phyloP scores from a whole-genome alignment of 2,329 filamentous ascomycete species.

The Colletotrichum limetticola region DNA sequence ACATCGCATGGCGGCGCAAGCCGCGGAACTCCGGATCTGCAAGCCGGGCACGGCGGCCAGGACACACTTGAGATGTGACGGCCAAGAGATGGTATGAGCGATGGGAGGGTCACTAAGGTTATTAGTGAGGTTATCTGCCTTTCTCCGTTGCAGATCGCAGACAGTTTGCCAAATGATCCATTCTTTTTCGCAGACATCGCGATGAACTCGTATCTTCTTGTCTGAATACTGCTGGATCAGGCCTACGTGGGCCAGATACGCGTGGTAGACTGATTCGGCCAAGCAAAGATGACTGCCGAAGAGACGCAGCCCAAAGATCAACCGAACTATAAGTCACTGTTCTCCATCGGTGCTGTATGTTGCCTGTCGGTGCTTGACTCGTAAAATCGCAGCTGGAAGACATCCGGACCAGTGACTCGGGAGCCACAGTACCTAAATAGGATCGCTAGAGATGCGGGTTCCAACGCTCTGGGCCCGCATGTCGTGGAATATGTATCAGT shows the following conservation, averaged over 20 bases:
- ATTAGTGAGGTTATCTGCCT: background rate
- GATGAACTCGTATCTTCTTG: background rate
- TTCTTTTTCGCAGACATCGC: background rate
- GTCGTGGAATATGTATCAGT: background rate
- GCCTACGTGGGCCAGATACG: background rate
- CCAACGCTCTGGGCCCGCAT: constrained; percentile 10
- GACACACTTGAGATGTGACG: constrained; percentile 16
- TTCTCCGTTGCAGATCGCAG: background rate
- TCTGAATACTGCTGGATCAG: background rate
- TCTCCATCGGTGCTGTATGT: constrained; percentile 1
- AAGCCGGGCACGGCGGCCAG: constrained; percentile 14
- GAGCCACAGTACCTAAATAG: constrained; percentile 3
- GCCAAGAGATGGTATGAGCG: background rate
- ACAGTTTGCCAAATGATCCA: background rate
- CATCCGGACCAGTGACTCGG: constrained; percentile 12
- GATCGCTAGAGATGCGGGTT: background rate
- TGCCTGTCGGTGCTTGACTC: constrained; percentile 19
- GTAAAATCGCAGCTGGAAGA: constrained; percentile 7
- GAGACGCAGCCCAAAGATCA: constrained; percentile 5
- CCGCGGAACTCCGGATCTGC: constrained; percentile 24
- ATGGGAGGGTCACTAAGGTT: background rate
- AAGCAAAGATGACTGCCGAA: background rate
- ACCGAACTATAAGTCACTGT: background rate
- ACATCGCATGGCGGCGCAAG: background rate
- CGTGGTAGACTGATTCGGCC: background rate